Percentiles rank a stretch among this genome's conserved stretches.
These are phyloP conservation scores for Poteriospumella lacustris DNA, from an alignment of 108 stramenopile genomes.

Conservation along the genomic window DNA sequence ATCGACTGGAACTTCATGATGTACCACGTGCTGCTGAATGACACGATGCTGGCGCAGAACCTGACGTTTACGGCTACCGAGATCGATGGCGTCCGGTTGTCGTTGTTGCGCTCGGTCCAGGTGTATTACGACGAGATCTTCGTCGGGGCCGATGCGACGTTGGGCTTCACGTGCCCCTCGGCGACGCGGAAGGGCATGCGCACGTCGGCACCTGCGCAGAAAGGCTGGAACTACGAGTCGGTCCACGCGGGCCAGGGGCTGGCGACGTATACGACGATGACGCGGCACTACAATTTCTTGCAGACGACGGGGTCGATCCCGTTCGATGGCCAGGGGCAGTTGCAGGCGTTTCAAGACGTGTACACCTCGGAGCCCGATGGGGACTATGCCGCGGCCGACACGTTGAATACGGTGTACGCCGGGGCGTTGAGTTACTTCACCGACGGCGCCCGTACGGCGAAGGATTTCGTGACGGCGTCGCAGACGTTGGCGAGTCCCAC, in stretches of 20 bases:
- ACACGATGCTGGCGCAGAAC: slow-evolving; percentile 42
- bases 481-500: background rate
- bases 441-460: background rate
- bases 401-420: slow-evolving; percentile 47
- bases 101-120: slow-evolving; percentile 45
- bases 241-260: slow-evolving; percentile 43
- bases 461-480: background rate
- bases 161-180: slow-evolving; percentile 60
- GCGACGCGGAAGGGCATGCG: slow-evolving; percentile 31
- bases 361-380: slow-evolving; percentile 39
- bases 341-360: slow-evolving; percentile 54
- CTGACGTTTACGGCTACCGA: slow-evolving; percentile 42
- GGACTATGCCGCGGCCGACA: slow-evolving; percentile 40
- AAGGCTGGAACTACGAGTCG: slow-evolving; percentile 58
- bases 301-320: slow-evolving; percentile 44
- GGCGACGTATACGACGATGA: slow-evolving; percentile 42
- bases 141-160: slow-evolving; percentile 65
- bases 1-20: slow-evolving; percentile 58
- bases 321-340: slow-evolving; percentile 60
- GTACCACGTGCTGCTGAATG: slow-evolving; percentile 62
- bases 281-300: slow-evolving; percentile 56
- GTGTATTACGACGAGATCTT: slow-evolving; percentile 73
- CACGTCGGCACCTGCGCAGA: slow-evolving; percentile 48
- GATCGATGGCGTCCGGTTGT: slow-evolving; percentile 55
- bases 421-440: slow-evolving; percentile 51